phyloP scores from a whole-genome alignment of 2,329 filamentous ascomycete species.

The Amphichorda felina region DNA sequence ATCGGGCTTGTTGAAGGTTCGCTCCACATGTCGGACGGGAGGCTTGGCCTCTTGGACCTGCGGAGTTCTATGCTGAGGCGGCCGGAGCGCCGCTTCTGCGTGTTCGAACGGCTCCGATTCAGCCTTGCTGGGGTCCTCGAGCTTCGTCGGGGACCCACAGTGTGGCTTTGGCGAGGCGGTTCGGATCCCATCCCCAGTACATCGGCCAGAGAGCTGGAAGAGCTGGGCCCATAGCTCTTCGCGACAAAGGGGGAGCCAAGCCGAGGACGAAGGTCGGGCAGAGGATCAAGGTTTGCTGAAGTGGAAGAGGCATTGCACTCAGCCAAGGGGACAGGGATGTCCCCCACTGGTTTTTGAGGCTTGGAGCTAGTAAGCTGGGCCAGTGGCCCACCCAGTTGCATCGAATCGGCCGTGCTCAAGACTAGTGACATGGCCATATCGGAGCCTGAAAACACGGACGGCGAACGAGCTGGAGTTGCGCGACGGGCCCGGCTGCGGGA shows the following conservation, averaged over 20 bases:
- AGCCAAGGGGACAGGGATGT: not conserved
- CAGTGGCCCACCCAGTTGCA: conserved; percentile 50
- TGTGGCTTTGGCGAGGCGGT: conserved; percentile 31
- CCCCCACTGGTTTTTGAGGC: not conserved
- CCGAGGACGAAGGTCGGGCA: conserved; percentile 10
- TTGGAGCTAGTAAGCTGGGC: conserved; percentile 36
- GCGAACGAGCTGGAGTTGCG: conserved; percentile 30
- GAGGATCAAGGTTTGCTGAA: too few species aligned
- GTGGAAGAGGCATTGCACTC: not conserved
- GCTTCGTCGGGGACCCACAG: conserved; percentile 34
- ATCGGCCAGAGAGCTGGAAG: conserved; percentile 34
- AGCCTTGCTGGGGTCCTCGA: conserved; percentile 43
- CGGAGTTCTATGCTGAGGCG: conserved; percentile 37
- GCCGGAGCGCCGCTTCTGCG: conserved; percentile 28
- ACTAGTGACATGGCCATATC: conserved; percentile 53
- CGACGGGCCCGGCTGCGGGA: conserved; percentile 36
- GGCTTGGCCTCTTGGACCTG: conserved; percentile 37
- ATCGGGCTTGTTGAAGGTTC: conserved; percentile 22
- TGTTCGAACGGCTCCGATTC: conserved; percentile 35
- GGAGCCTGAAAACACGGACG: conserved; percentile 42
- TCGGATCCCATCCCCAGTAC: conserved; percentile 18
- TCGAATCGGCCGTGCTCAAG: conserved; percentile 50
- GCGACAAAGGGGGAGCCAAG: conserved; percentile 45
- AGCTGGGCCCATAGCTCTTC: conserved; percentile 50
- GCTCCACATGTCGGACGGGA: conserved; percentile 41